Evolutionary conservation across 176 grass and related monocot genomes (phyloP), one percentile per base, ranked within the genome.

Genomic region (Carex pumila): DNA sequence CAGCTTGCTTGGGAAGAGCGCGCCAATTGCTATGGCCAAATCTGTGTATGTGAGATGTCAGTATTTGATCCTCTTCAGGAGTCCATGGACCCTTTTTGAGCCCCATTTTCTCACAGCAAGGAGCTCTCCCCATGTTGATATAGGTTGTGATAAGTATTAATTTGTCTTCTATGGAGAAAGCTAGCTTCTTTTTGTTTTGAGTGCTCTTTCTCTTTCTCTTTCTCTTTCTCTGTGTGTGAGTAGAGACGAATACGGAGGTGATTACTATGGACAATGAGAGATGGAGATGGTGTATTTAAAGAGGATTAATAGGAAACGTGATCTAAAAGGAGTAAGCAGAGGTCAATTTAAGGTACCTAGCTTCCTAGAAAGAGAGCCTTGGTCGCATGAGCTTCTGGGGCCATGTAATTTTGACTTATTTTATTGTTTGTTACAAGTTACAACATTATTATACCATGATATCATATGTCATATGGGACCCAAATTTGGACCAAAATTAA

Each of bases 81-180:
- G 94, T 97, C 94, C 94, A 97, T 0, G 94, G 94, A 2, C 94
- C 94, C 89, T 79, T 87, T 84, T 97, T 97, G 0, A 97, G 79
- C 7, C 94, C 94, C 94, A 92, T 91, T 89, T 97, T 94, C 86
- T 94, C 94, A 84, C 94, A 97, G 89, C 94, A 97, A 85, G 91
- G 94, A 61, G 94, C 91, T 85, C 94, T 90, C 86, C 85, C 94
- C 94, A 97, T 93, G 52, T 19, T 3, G 1, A 11, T 64, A 2
- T 25, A 25, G 25, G 25, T 4, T 73, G 18, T 49, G 7, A 45
- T 5, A 43, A 34, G 3, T 34, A 34, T 43, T 43, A 39, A 19
- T 78, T 17, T 59, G 7, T 37, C 6, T 22, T 30, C 65, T 69
- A 12, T 4, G 56, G 12, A 58, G 56, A 58, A 58, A 58, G 17